These are phyloP conservation scores for Medakamo hakoo DNA, from an alignment of 139 green algal genomes.

Conservation along the genomic window DNA sequence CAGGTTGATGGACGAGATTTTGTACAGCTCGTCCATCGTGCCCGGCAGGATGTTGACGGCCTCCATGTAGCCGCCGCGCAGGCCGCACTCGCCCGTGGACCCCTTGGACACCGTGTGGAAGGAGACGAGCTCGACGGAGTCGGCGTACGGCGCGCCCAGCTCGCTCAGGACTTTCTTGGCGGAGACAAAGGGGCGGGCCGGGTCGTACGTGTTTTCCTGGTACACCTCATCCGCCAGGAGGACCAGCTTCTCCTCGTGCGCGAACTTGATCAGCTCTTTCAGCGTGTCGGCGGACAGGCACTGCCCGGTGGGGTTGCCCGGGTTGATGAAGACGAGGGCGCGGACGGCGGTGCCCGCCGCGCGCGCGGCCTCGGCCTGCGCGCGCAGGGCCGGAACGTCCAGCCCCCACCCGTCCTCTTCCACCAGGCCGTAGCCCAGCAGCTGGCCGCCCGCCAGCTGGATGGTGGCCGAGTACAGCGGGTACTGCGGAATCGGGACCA, in stretches of 20 bases:
- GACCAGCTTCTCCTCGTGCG: slow-evolving; percentile 55
- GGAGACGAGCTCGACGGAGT: slow-evolving; percentile 51
- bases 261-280: slow-evolving; percentile 81
- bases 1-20: slow-evolving; percentile 80
- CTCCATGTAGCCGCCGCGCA: slow-evolving; percentile 83
- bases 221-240: slow-evolving; percentile 91
- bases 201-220: slow-evolving; percentile 76
- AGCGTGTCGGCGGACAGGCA: slow-evolving; percentile 63
- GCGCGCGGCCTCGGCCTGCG: slow-evolving; percentile 10
- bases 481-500: slow-evolving; percentile 78
- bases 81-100: slow-evolving; percentile 54
- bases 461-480: slow-evolving; percentile 67
- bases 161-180: slow-evolving; percentile 63
- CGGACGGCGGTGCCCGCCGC: slow-evolving; percentile 28
- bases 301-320: slow-evolving; percentile 88
- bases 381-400: slow-evolving; percentile 36
- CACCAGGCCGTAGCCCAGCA: slow-evolving; percentile 82
- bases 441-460: slow-evolving; percentile 63
- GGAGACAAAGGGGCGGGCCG: slow-evolving; percentile 45
- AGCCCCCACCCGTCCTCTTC: slow-evolving; percentile 69
- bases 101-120: slow-evolving; percentile 80
- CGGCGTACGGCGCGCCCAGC: slow-evolving; percentile 41
- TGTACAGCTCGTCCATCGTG: slow-evolving; percentile 68
- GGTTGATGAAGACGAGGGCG: slow-evolving; percentile 91
- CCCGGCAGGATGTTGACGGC: slow-evolving; percentile 52